Conservation (phyloP, 78 protist genomes). For the Isochrysis galbana region DNA sequence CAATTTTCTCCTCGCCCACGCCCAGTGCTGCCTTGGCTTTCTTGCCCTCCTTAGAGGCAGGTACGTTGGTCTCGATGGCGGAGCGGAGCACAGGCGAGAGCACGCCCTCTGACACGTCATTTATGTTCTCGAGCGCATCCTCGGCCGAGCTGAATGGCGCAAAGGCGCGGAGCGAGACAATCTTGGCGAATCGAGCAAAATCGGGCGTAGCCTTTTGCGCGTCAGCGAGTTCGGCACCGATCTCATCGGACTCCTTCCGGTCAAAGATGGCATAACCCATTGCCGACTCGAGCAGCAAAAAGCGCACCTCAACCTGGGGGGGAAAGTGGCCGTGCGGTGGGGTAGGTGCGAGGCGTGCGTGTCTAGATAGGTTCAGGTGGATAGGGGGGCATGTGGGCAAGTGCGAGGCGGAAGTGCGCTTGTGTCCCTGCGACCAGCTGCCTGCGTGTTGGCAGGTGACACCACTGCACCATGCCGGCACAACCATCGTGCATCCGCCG, state of each 20-base stretch:
- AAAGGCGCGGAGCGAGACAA: slow-evolving; percentile 66
- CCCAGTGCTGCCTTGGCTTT: slow-evolving; percentile 65
- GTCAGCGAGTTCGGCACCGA: slow-evolving; percentile 55
- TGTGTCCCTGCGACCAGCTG: too few species aligned
- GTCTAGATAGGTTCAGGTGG: too few species aligned
- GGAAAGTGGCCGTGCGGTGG: too few species aligned
- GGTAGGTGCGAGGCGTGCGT: too few species aligned
- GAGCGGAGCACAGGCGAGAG: slow-evolving; percentile 22
- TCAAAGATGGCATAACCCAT: slow-evolving; percentile 87
- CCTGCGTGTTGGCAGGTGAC: too few species aligned
- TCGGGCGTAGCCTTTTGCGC: slow-evolving; percentile 68
- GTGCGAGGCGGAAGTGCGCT: too few species aligned
- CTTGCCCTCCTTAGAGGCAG: slow-evolving; percentile 46
- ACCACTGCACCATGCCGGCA: too few species aligned
- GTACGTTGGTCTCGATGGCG: slow-evolving; percentile 73
- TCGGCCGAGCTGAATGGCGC: slow-evolving; percentile 86
- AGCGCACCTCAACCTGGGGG: neutral
- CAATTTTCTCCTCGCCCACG: slow-evolving; percentile 75
- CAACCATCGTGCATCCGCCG: too few species aligned
- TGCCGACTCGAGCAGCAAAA: slow-evolving; percentile 82
- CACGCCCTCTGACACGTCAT: slow-evolving; percentile 82
- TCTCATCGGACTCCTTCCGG: slow-evolving; percentile 64
- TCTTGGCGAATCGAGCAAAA: slow-evolving; percentile 64
- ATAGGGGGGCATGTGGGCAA: too few species aligned
- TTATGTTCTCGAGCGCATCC: slow-evolving; percentile 85